Evolutionary conservation across 768 basidiomycete genomes (phyloP).

Genomic region (Naganishia vishniacii): DNA sequence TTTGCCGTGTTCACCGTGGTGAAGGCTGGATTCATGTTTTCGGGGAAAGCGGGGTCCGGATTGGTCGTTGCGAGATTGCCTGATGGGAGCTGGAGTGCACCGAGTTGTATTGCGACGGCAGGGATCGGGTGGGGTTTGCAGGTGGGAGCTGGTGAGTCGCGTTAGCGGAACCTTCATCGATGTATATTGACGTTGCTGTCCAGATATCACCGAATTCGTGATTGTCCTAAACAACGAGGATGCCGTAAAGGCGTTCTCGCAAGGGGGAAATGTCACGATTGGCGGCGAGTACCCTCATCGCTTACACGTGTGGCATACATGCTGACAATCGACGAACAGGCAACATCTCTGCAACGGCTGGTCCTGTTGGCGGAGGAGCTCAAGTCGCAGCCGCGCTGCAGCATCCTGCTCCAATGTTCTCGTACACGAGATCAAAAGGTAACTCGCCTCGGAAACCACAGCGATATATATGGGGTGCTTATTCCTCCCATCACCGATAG

Average conservation of each 20-base stretch:
- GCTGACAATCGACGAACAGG: slow-evolving; percentile 29
- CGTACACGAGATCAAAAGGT: slow-evolving; percentile 94
- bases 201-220: slow-evolving; percentile 66
- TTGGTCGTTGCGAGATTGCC: slow-evolving; percentile 85
- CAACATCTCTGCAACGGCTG: slow-evolving; percentile 62
- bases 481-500: slow-evolving; percentile 51
- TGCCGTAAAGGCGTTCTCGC: slow-evolving; percentile 87
- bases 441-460: background rate
- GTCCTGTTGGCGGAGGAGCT: slow-evolving; percentile 90
- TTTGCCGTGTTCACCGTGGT: slow-evolving; percentile 91
- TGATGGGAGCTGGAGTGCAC: slow-evolving; percentile 94
- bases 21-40: slow-evolving; percentile 81
- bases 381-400: slow-evolving; percentile 68
- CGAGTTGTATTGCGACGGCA: slow-evolving; percentile 92
- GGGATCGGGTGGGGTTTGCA: slow-evolving; percentile 60
- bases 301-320: background rate
- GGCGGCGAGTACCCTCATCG: slow-evolving; percentile 59
- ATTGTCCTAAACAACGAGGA: slow-evolving; percentile 95
- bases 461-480: background rate
- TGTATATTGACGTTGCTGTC: background rate
- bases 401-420: slow-evolving; percentile 95
- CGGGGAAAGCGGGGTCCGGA: slow-evolving; percentile 88
- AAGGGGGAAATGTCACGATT: slow-evolving; percentile 92
- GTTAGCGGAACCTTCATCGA: background rate
- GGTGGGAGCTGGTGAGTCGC: slow-evolving; percentile 75